phyloP scores from a whole-genome alignment of 305 asterid genomes.

The Stenogyne calaminthoides region DNA sequence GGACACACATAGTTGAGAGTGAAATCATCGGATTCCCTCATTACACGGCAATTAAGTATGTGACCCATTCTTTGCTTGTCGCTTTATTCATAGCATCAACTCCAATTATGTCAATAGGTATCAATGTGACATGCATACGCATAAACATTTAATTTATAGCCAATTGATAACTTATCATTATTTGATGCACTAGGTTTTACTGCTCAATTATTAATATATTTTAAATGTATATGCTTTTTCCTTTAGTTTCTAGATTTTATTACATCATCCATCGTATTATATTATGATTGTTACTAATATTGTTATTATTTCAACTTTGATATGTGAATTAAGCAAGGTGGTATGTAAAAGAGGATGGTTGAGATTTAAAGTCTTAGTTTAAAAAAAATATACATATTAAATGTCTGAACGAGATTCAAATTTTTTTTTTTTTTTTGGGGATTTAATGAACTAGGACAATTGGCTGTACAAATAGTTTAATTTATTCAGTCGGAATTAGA shows the following conservation, averaged over 20 bases:
- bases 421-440: no score
- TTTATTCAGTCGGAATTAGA: no score
- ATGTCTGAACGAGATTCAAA: no score
- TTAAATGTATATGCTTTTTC: background rate
- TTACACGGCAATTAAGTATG: conserved; percentile 55
- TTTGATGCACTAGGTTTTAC: conserved; percentile 17
- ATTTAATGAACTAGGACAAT: no score
- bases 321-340: no score
- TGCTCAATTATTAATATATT: conserved; percentile 8
- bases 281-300: no score
- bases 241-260: background rate
- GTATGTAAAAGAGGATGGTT: no score
- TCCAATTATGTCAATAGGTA: conserved; percentile 39
- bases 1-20: conserved; percentile 42
- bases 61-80: conserved; percentile 49
- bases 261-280: background rate
- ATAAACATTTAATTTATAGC: background rate
- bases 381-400: no score
- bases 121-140: conserved; percentile 27
- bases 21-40: conserved; percentile 77
- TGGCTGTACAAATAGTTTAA: no score
- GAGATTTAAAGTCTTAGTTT: no score
- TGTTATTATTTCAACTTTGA: no score
- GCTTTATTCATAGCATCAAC: conserved; percentile 43
- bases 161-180: conserved; percentile 15